Conservation (phyloP, 306 rosid genomes). For the Echinosophora koreensis region DNA sequence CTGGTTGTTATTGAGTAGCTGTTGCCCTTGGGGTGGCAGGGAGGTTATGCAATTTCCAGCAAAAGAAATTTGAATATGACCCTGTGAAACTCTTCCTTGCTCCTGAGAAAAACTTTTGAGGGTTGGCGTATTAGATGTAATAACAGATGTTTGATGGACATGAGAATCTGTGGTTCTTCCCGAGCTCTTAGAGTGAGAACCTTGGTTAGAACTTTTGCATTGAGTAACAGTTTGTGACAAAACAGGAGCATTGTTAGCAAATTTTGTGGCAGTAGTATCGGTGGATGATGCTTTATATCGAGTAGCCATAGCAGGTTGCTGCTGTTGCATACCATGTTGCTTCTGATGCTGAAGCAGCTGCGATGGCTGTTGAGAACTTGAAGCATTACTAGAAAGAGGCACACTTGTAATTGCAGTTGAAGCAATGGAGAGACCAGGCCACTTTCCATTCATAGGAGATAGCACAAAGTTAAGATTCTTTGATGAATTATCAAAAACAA, state of each 20-base stretch:
- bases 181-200: constrained; percentile 54
- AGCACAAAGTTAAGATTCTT: constrained; percentile 67
- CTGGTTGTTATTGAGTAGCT: constrained; percentile 43
- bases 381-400: constrained; percentile 53
- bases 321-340: constrained; percentile 60
- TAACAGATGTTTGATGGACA: constrained; percentile 44
- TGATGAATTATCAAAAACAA: constrained; percentile 72
- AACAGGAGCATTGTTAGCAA: constrained; percentile 53
- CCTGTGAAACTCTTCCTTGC: constrained; percentile 60
- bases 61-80: constrained; percentile 75
- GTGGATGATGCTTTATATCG: constrained; percentile 46
- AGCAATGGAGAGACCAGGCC: constrained; percentile 58
- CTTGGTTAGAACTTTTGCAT: constrained; percentile 53
- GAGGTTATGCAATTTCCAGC: constrained; percentile 61
- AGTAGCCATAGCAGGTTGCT: constrained; percentile 50
- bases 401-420: constrained; percentile 48
- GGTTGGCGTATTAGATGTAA: constrained; percentile 46
- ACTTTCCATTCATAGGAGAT: constrained; percentile 54
- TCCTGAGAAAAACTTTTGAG: constrained; percentile 50
- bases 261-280: constrained; percentile 47
- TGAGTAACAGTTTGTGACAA: constrained; percentile 56
- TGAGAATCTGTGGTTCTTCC: constrained; percentile 52
- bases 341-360: constrained; percentile 61
- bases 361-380: constrained; percentile 62
- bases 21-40: constrained; percentile 52